Conservation (phyloP, 202 grass and related monocot genomes). For the Dendrocalamus latiflorus region DNA sequence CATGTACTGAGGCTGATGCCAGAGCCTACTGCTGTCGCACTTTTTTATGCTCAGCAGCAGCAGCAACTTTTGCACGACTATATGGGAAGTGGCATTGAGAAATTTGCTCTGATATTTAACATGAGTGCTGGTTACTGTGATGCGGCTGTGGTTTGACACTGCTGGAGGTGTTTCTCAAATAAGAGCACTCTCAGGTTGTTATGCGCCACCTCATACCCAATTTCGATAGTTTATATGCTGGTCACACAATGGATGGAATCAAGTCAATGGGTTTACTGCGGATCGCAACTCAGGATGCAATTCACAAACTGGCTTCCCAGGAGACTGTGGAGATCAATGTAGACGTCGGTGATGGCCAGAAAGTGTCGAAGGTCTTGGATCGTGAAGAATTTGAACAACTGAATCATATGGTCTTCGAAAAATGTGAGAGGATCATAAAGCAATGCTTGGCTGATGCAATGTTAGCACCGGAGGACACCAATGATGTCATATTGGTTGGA, state of each 20-base stretch:
- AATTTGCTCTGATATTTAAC: slow-evolving; percentile 69
- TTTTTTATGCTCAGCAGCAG: slow-evolving; percentile 64
- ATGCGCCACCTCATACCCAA: slow-evolving; percentile 45
- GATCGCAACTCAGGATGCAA: slow-evolving; percentile 55
- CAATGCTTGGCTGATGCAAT: slow-evolving; percentile 55
- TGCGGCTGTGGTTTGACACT: slow-evolving; percentile 45
- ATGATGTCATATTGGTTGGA: slow-evolving; percentile 64
- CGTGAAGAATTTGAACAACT: slow-evolving; percentile 52
- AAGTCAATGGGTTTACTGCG: slow-evolving; percentile 35
- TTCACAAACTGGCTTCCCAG: slow-evolving; percentile 47
- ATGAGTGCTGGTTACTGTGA: slow-evolving; percentile 70
- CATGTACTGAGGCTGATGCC: slow-evolving; percentile 61
- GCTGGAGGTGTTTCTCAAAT: slow-evolving; percentile 75
- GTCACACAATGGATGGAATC: slow-evolving; percentile 47
- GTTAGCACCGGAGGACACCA: slow-evolving; percentile 33
- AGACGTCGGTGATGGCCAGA: slow-evolving; percentile 33
- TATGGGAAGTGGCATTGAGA: slow-evolving; percentile 63
- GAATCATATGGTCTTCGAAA: slow-evolving; percentile 38
- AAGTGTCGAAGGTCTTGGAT: slow-evolving; percentile 28
- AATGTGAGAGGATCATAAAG: slow-evolving; percentile 46
- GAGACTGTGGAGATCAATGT: slow-evolving; percentile 35
- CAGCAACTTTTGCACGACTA: slow-evolving; percentile 46
- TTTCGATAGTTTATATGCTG: slow-evolving; percentile 42
- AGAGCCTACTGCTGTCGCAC: slow-evolving; percentile 57
- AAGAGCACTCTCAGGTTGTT: slow-evolving; percentile 43